A percentile compares a stretch with the other conserved stretches of the same genome.
These are phyloP conservation scores for Ceratocystis huliohia DNA, from an alignment of 2,329 filamentous ascomycete genomes.

Conservation along the genomic window DNA sequence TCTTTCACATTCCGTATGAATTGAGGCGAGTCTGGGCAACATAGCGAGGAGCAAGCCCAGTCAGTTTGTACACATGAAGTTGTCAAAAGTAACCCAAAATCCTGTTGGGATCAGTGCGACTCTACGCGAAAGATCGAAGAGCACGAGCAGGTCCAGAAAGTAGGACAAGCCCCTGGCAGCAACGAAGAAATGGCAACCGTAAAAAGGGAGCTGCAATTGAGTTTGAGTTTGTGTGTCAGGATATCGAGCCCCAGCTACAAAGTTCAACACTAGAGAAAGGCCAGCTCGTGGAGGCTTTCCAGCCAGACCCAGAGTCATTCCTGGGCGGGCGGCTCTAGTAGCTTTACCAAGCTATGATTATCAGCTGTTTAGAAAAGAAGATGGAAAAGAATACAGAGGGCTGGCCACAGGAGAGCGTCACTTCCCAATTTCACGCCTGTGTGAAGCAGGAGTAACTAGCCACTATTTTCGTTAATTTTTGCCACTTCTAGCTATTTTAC, in stretches of 20 bases:
- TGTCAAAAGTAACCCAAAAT: conserved; percentile 7
- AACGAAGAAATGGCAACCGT: background rate
- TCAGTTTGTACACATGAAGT: background rate
- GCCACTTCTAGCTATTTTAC: too few relatives aligned
- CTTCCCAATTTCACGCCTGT: too few relatives aligned
- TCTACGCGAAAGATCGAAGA: background rate
- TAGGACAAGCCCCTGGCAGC: background rate
- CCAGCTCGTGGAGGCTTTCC: too few relatives aligned
- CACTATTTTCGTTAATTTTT: too few relatives aligned
- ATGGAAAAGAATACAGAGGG: too few relatives aligned
- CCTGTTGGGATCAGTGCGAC: conserved; percentile 1
- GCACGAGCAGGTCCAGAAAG: background rate
- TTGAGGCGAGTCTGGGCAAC: background rate
- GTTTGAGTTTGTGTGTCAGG: too few relatives aligned
- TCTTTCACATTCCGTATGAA: background rate
- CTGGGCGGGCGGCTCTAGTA: too few relatives aligned
- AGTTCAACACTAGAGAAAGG: background rate
- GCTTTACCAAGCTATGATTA: too few relatives aligned
- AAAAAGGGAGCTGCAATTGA: background rate
- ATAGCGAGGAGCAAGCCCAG: background rate
- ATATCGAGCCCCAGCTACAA: background rate
- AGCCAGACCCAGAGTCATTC: too few relatives aligned
- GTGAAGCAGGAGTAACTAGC: too few relatives aligned
- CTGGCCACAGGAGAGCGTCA: too few relatives aligned
- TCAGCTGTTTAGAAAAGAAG: too few relatives aligned